phyloP scores from a whole-genome alignment of 2,329 filamentous ascomycete species.

The Alternaria sp. region DNA sequence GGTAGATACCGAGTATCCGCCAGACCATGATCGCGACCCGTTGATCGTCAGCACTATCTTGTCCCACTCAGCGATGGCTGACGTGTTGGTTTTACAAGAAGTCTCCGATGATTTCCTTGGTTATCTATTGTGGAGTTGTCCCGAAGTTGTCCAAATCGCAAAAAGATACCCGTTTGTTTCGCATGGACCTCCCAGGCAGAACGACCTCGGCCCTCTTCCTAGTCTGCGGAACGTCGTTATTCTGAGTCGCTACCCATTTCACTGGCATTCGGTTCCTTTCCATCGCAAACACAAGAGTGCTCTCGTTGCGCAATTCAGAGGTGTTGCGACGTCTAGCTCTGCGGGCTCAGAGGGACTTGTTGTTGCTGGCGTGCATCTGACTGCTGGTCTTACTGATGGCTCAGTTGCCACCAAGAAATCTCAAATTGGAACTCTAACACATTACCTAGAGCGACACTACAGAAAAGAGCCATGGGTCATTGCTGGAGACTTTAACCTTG shows the following conservation, averaged over 20 bases:
- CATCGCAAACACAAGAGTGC: conserved; percentile 66
- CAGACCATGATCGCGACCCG: conserved; percentile 49
- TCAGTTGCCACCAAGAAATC: conserved; percentile 65
- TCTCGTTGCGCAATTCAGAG: conserved; percentile 58
- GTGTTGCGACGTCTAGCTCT: conserved; percentile 41
- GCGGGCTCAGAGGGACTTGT: conserved; percentile 51
- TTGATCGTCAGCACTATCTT: conserved; percentile 49
- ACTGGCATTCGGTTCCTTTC: conserved; percentile 65
- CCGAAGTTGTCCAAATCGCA: conserved; percentile 58
- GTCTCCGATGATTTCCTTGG: conserved; percentile 70
- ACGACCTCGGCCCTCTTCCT: conserved; percentile 63
- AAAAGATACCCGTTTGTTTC: conserved; percentile 64
- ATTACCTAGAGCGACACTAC: conserved; percentile 57
- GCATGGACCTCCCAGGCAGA: conserved; percentile 64
- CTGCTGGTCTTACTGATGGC: conserved; percentile 67
- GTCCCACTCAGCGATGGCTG: conserved; percentile 44
- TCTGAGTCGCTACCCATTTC: conserved; percentile 64
- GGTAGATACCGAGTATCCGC: conserved; percentile 51
- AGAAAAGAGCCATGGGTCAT: conserved; percentile 62
- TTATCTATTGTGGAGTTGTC: conserved; percentile 59
- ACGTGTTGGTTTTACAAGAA: conserved; percentile 64
- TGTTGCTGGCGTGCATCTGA: conserved; percentile 68
- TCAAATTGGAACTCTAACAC: conserved; percentile 63
- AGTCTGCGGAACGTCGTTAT: conserved; percentile 69
- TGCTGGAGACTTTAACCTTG: conserved; percentile 71